Conservation (phyloP, 164 flowering plant genomes). For the Macadamia tetraphylla region DNA sequence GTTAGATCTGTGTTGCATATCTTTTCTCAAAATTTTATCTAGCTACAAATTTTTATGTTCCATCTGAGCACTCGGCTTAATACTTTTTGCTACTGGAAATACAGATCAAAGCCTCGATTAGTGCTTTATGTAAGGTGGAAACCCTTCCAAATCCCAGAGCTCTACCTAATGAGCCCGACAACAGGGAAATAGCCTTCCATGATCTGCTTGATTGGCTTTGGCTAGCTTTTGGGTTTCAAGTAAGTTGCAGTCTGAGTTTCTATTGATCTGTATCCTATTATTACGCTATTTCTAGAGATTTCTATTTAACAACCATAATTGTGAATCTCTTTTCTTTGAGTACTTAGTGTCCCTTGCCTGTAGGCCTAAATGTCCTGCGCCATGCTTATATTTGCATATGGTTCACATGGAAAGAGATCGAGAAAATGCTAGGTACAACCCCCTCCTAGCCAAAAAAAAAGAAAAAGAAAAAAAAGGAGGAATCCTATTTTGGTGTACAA, state of each 20-base stretch:
- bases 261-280: background rate
- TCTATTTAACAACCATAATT: too few relatives aligned
- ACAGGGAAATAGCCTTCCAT: slow-evolving; percentile 39
- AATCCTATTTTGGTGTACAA: too few relatives aligned
- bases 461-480: too few relatives aligned
- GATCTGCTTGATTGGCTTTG: slow-evolving; percentile 97
- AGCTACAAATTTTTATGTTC: background rate
- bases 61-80: background rate
- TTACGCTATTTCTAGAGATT: background rate
- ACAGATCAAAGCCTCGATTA: slow-evolving; percentile 83
- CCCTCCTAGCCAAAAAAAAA: too few relatives aligned
- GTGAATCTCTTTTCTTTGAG: too few relatives aligned
- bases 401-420: too few relatives aligned
- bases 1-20: slow-evolving; percentile 31
- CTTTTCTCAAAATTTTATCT: background rate
- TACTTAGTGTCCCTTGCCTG: too few relatives aligned
- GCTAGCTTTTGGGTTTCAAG: slow-evolving; percentile 92
- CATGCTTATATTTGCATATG: too few relatives aligned
- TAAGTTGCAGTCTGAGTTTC: slow-evolving; percentile 15
- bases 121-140: slow-evolving; percentile 58
- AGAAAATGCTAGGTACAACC: too few relatives aligned
- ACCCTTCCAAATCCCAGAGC: slow-evolving; percentile 54
- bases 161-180: slow-evolving; percentile 26
- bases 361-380: too few relatives aligned
- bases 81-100: slow-evolving; percentile 5